A percentile compares a stretch with the other conserved stretches of the same genome.
These are phyloP conservation scores for Coprinellus aureogranulatus DNA, from an alignment of 768 basidiomycete species.

Conservation along the genomic window DNA sequence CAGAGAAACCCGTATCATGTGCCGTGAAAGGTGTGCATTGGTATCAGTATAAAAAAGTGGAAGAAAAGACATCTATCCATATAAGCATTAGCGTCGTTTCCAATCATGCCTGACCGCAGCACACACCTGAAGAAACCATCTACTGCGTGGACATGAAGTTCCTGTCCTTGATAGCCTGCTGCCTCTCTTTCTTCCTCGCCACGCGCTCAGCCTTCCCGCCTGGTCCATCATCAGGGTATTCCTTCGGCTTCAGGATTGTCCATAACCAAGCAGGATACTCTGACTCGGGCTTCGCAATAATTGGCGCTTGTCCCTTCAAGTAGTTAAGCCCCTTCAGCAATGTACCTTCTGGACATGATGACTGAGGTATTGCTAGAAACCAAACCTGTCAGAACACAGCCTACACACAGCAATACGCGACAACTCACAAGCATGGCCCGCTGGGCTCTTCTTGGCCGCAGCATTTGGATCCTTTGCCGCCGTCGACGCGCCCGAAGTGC, in stretches of 20 bases:
- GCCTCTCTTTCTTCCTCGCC: slow-evolving; percentile 57
- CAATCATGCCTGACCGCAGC: not conserved
- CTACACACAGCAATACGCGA: not conserved
- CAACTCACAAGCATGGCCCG: slow-evolving; percentile 8
- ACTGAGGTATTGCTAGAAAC: slow-evolving; percentile 32
- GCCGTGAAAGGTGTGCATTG: no score
- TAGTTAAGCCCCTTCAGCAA: slow-evolving; percentile 79
- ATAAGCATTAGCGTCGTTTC: no score
- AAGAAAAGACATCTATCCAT: no score
- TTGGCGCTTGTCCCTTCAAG: slow-evolving; percentile 76
- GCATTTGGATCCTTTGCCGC: not conserved
- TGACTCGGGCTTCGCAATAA: slow-evolving; percentile 75
- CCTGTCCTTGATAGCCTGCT: slow-evolving; percentile 70
- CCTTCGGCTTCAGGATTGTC: slow-evolving; percentile 64
- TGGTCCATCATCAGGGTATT: slow-evolving; percentile 66
- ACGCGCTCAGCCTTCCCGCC: slow-evolving; percentile 66
- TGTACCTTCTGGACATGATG: slow-evolving; percentile 72
- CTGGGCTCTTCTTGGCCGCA: slow-evolving; percentile 11
- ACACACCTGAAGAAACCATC: slow-evolving; percentile 1
- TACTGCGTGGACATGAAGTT: slow-evolving; percentile 88
- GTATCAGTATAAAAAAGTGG: no score
- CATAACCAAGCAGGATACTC: slow-evolving; percentile 91
- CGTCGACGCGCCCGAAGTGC: slow-evolving; percentile 4
- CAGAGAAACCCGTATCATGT: no score
- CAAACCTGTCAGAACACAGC: not conserved